These are phyloP conservation scores for Pestalotiopsis sp. DNA, from an alignment of 2,329 filamentous ascomycete species.

Conservation along the genomic window DNA sequence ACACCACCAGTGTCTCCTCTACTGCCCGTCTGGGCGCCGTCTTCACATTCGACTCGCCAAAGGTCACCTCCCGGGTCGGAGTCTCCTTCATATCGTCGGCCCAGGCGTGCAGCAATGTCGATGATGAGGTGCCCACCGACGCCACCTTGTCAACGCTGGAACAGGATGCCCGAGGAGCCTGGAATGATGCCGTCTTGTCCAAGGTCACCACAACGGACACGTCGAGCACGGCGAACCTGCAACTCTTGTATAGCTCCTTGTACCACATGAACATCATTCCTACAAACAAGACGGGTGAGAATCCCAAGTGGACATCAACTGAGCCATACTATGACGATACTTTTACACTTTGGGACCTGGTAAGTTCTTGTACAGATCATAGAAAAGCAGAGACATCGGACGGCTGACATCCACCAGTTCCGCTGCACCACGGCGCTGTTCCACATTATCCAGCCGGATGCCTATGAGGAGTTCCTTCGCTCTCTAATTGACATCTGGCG, in stretches of 20 bases:
- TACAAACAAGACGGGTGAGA: constrained; percentile 72
- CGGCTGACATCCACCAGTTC: constrained; percentile 45
- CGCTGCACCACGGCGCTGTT: constrained; percentile 67
- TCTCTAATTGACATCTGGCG: constrained; percentile 71
- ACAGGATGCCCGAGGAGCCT: constrained; percentile 49
- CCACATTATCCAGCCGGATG: constrained; percentile 64
- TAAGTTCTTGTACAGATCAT: constrained; percentile 20
- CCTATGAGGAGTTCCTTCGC: constrained; percentile 67
- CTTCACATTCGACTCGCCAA: constrained; percentile 52
- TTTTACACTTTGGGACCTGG: constrained; percentile 68
- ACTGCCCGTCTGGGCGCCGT: constrained; percentile 48
- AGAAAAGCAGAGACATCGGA: neutral
- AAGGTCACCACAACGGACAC: constrained; percentile 62
- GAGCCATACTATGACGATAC: constrained; percentile 75
- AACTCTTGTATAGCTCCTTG: constrained; percentile 67
- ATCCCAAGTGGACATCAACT: constrained; percentile 62
- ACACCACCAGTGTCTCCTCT: constrained; percentile 11
- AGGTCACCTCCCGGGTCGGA: constrained; percentile 62
- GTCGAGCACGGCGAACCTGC: constrained; percentile 55
- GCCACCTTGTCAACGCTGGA: constrained; percentile 47
- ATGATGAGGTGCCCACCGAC: constrained; percentile 55
- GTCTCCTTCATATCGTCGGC: constrained; percentile 68
- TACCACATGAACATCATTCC: constrained; percentile 73
- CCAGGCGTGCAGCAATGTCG: constrained; percentile 61
- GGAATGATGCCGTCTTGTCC: constrained; percentile 64